These are phyloP conservation scores for Alternaria angustiovoidea DNA, from an alignment of 2,329 filamentous ascomycete genomes.

Conservation along the genomic window DNA sequence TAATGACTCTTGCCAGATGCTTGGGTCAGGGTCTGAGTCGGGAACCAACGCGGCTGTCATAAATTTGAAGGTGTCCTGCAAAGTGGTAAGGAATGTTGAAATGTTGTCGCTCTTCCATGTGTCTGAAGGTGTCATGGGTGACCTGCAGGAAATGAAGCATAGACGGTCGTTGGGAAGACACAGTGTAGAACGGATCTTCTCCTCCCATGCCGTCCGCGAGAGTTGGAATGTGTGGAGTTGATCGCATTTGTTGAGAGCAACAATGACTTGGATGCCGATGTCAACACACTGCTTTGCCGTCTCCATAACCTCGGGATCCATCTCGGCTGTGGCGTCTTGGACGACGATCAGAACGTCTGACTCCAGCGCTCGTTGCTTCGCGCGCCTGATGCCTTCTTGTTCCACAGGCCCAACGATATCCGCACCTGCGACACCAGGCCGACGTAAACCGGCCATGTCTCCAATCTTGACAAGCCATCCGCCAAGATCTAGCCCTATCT, in stretches of 20 bases:
- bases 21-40: constrained; percentile 62
- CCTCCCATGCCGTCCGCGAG: constrained; percentile 27
- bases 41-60: constrained; percentile 68
- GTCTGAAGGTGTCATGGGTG: constrained; percentile 53
- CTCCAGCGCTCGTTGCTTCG: constrained; percentile 79
- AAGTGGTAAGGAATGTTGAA: constrained; percentile 69
- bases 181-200: constrained; percentile 31
- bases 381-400: constrained; percentile 87
- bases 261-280: constrained; percentile 62
- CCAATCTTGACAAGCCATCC: constrained; percentile 94
- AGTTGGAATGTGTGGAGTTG: constrained; percentile 51
- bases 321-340: constrained; percentile 71
- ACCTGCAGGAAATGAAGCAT: constrained; percentile 76
- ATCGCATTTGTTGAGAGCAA: constrained; percentile 70
- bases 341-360: constrained; percentile 88
- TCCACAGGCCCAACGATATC: constrained; percentile 75
- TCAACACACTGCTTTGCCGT: constrained; percentile 61
- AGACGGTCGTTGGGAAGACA: constrained; percentile 54
- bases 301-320: constrained; percentile 66
- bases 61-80: constrained; percentile 72
- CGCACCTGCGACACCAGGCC: constrained; percentile 45
- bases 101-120: constrained; percentile 68
- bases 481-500: constrained; percentile 86
- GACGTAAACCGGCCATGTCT: constrained; percentile 89
- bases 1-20: constrained; percentile 81